Percentiles rank a stretch among this genome's conserved stretches.
Conservation (phyloP, 257 asterid genomes). For the Jasminum sambac region DNA sequence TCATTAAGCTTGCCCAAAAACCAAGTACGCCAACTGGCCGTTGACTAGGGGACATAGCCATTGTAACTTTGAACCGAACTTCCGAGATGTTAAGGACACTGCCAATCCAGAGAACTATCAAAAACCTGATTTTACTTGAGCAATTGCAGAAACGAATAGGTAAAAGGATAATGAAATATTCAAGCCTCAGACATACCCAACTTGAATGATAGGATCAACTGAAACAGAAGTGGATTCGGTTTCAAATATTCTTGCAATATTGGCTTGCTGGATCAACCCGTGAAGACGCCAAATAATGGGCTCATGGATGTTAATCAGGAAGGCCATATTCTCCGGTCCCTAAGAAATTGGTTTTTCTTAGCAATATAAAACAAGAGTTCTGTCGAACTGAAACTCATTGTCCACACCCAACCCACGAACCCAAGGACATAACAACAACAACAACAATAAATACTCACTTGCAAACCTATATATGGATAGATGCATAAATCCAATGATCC, state of each 20-base stretch:
- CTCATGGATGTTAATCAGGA: constrained; percentile 86
- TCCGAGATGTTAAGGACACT: constrained; percentile 94
- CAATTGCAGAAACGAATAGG: constrained; percentile 23
- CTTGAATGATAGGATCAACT: constrained; percentile 91
- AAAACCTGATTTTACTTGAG: constrained; percentile 19
- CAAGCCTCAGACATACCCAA: constrained; percentile 56
- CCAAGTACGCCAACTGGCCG: constrained; percentile 99
- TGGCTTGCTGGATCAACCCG: constrained; percentile 86
- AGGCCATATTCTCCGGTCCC: constrained; percentile 97
- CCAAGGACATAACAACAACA: no score
- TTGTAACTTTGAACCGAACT: constrained; percentile 88
- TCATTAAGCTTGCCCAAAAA: constrained; percentile 99
- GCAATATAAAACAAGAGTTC: constrained; percentile 27
- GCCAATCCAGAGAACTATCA: constrained; percentile 38
- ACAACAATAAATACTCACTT: constrained; percentile 47
- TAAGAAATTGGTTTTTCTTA: constrained; percentile 31
- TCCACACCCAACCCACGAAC: no score
- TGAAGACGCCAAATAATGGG: constrained; percentile 98
- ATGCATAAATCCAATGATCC: constrained; percentile 86
- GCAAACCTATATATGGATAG: constrained; percentile 94
- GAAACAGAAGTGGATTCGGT: constrained; percentile 81
- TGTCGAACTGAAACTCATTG: constrained; percentile 17
- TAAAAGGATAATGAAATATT: constrained; percentile 14
- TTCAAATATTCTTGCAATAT: constrained; percentile 56
- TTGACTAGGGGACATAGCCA: constrained; percentile 99